Evolutionary conservation across 108 stramenopile species (phyloP).

Genomic region (Cyclostephanos invisitatus): DNA sequence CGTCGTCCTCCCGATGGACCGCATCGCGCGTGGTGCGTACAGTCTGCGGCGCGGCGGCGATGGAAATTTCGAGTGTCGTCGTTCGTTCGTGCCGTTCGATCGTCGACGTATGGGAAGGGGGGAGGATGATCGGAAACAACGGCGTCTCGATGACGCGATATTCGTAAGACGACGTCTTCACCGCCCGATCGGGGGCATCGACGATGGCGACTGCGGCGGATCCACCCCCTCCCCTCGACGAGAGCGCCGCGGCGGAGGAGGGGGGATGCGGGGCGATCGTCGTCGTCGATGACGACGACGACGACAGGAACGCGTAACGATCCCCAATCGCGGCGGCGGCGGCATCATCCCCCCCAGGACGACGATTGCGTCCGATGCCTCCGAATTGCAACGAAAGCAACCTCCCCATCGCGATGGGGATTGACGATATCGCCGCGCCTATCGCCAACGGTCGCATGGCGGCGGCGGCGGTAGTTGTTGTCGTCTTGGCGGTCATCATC

Average conservation of each 20-base stretch:
- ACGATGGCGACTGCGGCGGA: not conserved
- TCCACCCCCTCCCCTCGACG: not conserved
- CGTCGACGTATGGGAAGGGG: too few species aligned
- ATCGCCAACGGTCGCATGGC: too few species aligned
- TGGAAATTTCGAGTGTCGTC: conserved; percentile 31
- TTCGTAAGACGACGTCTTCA: too few species aligned
- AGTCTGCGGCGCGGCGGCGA: conserved; percentile 13
- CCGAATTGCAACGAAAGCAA: not conserved
- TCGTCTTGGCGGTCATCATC: too few species aligned
- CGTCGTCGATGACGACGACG: not conserved
- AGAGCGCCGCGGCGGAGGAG: not conserved
- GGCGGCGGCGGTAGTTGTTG: too few species aligned
- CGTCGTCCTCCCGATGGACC: not conserved
- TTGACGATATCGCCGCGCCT: too few species aligned
- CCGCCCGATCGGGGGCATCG: not conserved
- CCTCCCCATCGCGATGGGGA: too few species aligned
- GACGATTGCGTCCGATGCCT: not conserved
- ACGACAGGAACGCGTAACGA: not conserved
- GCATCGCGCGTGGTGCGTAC: too few species aligned
- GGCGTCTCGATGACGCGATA: conserved; percentile 37
- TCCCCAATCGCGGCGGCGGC: not conserved
- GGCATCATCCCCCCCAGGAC: not conserved
- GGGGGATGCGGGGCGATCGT: not conserved
- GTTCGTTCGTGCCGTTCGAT: not conserved
- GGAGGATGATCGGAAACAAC: conserved; percentile 48